A percentile compares a stretch with the other conserved stretches of the same genome.
Evolutionary conservation across 2,329 filamentous ascomycete genomes (phyloP).

Genomic region (Pseudogymnoascus sp.): DNA sequence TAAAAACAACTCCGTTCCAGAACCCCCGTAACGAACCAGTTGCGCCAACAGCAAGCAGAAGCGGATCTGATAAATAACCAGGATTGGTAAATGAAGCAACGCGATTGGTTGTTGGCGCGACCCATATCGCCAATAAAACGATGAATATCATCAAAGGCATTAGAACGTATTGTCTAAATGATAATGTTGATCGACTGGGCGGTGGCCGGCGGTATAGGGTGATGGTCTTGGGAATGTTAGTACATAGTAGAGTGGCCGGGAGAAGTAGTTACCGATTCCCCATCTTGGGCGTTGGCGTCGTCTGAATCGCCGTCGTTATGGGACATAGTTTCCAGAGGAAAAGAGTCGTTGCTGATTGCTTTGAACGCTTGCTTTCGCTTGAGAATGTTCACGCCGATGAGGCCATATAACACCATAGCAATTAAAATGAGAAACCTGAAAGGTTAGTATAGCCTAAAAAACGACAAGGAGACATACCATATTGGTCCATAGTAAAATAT

Average conservation of each 20-base stretch:
- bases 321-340: constrained; percentile 25
- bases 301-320: constrained; percentile 18
- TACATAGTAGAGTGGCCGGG: background rate
- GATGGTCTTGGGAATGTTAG: constrained; percentile 23
- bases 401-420: constrained; percentile 58
- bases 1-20: constrained; percentile 59
- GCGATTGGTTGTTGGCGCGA: constrained; percentile 68
- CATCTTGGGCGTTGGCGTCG: constrained; percentile 15
- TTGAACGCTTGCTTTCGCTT: constrained; percentile 54
- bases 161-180: constrained; percentile 35
- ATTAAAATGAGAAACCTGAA: constrained; percentile 50
- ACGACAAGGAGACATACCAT: constrained; percentile 42
- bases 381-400: constrained; percentile 59
- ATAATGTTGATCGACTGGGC: constrained; percentile 28
- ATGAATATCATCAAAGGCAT: constrained; percentile 61
- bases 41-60: constrained; percentile 60
- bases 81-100: constrained; percentile 47
- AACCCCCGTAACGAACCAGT: constrained; percentile 56
- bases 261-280: background rate
- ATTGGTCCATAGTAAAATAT: constrained; percentile 66
- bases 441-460: constrained; percentile 16
- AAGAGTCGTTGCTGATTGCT: constrained; percentile 34
- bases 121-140: constrained; percentile 62
- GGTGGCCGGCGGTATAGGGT: constrained; percentile 20
- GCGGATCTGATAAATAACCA: constrained; percentile 60